Percentiles rank a stretch among this genome's conserved stretches.
These are phyloP conservation scores for Pseudogymnoascus sp. DNA, from an alignment of 2,329 filamentous ascomycete species.

Conservation along the genomic window DNA sequence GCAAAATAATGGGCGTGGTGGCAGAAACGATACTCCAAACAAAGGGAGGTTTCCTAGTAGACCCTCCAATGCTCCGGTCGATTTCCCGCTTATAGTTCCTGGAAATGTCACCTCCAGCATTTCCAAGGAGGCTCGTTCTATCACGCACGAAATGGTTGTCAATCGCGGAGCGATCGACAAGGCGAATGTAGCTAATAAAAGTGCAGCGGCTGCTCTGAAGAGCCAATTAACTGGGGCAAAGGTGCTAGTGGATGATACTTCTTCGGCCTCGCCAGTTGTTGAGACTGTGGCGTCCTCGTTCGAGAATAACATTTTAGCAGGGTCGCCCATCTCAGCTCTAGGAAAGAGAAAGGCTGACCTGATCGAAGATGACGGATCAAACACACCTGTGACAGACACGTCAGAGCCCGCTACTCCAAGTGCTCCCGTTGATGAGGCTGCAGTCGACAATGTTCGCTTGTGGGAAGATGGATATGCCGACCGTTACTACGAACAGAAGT, in stretches of 20 bases:
- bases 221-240: slow-evolving; percentile 58
- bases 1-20: slow-evolving; percentile 33
- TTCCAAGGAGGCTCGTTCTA: slow-evolving; percentile 47
- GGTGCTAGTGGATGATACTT: slow-evolving; percentile 19
- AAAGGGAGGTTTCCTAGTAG: slow-evolving; percentile 20
- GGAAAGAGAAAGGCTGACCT: slow-evolving; percentile 73
- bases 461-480: slow-evolving; percentile 96
- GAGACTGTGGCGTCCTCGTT: slow-evolving; percentile 23
- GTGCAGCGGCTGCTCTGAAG: slow-evolving; percentile 82
- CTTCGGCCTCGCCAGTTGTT: slow-evolving; percentile 14
- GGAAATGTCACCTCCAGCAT: slow-evolving; percentile 41
- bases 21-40: slow-evolving; percentile 23
- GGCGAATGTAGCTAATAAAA: slow-evolving; percentile 82
- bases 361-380: slow-evolving; percentile 52
- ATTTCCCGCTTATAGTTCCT: slow-evolving; percentile 51
- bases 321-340: slow-evolving; percentile 42
- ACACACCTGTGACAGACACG: slow-evolving; percentile 48
- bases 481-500: slow-evolving; percentile 96
- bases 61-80: slow-evolving; percentile 31
- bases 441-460: slow-evolving; percentile 74
- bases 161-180: slow-evolving; percentile 60
- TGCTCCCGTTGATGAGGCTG: slow-evolving; percentile 50
- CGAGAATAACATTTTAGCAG: slow-evolving; percentile 8
- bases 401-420: slow-evolving; percentile 42
- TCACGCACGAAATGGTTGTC: slow-evolving; percentile 85